Conservation (phyloP, 345 rosid species). For the Erysimum cheiranthoides region DNA sequence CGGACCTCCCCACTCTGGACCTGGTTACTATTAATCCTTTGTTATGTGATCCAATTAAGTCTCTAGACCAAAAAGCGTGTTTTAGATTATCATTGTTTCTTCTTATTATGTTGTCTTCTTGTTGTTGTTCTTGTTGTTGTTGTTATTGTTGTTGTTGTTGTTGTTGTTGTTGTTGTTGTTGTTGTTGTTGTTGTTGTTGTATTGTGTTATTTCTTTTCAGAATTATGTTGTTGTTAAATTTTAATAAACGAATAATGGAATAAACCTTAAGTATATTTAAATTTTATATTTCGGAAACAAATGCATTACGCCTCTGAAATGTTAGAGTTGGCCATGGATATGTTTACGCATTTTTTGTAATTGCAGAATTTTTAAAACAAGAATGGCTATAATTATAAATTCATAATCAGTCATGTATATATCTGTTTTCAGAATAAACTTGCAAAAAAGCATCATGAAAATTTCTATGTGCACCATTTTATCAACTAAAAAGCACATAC, state of each 20-base stretch:
- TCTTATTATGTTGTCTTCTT: background rate
- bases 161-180: background rate
- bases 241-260: background rate
- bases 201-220: background rate
- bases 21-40: conserved; percentile 18
- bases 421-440: background rate
- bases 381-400: background rate
- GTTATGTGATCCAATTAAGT: background rate
- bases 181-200: background rate
- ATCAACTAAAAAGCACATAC: background rate
- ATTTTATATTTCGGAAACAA: background rate
- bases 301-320: background rate
- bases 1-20: background rate
- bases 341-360: background rate
- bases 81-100: background rate
- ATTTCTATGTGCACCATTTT: background rate
- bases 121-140: background rate
- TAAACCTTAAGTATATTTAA: background rate
- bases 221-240: background rate
- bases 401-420: background rate
- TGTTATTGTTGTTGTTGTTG: background rate
- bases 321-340: background rate
- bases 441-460: background rate
- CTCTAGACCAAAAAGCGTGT: background rate
- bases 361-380: background rate